Base-by-base conservation (phyloP, 495 filamentous ascomycete species). In the Neurospora sp. region DNA sequence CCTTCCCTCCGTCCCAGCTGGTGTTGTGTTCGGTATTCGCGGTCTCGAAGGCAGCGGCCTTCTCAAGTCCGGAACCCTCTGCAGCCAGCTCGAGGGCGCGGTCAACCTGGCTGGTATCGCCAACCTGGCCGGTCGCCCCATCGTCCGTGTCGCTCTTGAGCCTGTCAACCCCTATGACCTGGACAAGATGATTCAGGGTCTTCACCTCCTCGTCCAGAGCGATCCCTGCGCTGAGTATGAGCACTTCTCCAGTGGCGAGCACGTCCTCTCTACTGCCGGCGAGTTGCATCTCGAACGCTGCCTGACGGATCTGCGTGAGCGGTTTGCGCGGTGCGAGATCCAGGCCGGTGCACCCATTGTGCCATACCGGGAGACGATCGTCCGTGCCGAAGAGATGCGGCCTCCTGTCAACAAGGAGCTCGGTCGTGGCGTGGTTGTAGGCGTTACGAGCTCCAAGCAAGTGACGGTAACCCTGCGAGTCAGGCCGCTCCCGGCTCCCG, bases 181-280 rank as follows among this genome's bases (percentile, higher is more conserved):
- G 44, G 89, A 92, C 77, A 97, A 96, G 82, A 95, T 99, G 94
- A 92, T 99, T 69, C 86, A 87, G 12, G 96, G 96, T 0, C 86
- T 98, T 71, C 89, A 91, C 72, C 84, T 99, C 69, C 90, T 99
- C 9, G 94, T 97, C 72, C 93, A 97, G 79, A 96, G 93, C 78
- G 96, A 99, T 78, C 95, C 96, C 2, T 98, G 96, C 76, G 96
- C 94, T 18, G 90, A 94, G 79, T 99, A 99, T 77, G 94, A 98
- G 78, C 92, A 96, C 12, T 91, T 98, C 35, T 89, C 91, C 72
- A 97, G 89, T 73, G 96, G 96, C 70, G 96, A 99, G 81, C 96
- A 99, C 83, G 95, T 99, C 69, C 89, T 99, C 27, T 82, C 96
- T 37, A 98, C 96, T 0, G 96, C 96, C 37, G 96, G 96, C 14